Evolutionary conservation across 306 rosid genomes (phyloP), one percentile per base, ranked within the genome.

Genomic region (Lablab purpureus): DNA sequence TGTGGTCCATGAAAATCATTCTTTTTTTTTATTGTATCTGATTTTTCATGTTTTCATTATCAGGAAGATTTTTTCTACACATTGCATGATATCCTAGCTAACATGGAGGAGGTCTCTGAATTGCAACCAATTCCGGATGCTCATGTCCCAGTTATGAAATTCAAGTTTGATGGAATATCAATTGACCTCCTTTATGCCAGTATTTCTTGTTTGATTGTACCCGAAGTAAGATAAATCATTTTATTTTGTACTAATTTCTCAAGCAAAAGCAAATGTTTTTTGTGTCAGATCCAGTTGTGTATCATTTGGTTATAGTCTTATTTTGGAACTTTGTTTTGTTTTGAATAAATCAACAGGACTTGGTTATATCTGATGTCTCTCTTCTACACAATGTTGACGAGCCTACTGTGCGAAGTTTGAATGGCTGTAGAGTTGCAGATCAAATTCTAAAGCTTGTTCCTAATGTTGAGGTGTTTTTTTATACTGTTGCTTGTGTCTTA

Each of bases 351-450:
- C 58, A 22, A 75, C 85, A 95, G 98, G 96, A 93, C 77, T 83
- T 95, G 88, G 96, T 91, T 81, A 93, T 95, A 81, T 87, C 97
- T 23, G 84, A 90, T 64, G 85, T 80, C 54, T 86, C 97, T 80
- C 84, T 95, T 54, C 79, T 95, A 18, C 82, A 65, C 66, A 84
- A 93, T 62, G 90, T 95, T 67, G 99, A 95, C 56, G 99, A 95
- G 86, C 97, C 90, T 73, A 93, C 98, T 10, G 97, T 91, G 80
- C 91, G 97, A 75, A 91, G 98, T 85, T 87, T 95, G 80, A 95
- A 95, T 77, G 99, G 99, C 19, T 95, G 99, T 79, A 84, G 99
- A 82, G 99, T 95, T 87, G 99, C 99, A 5, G 99, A 91, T 87
- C 99, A 91, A 81, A 93, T 95, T 87, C 93, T 95, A 40, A 95